phyloP scores from a whole-genome alignment of 1,139 yeast genomes.

The Sugiyamaella grinbergsii region DNA sequence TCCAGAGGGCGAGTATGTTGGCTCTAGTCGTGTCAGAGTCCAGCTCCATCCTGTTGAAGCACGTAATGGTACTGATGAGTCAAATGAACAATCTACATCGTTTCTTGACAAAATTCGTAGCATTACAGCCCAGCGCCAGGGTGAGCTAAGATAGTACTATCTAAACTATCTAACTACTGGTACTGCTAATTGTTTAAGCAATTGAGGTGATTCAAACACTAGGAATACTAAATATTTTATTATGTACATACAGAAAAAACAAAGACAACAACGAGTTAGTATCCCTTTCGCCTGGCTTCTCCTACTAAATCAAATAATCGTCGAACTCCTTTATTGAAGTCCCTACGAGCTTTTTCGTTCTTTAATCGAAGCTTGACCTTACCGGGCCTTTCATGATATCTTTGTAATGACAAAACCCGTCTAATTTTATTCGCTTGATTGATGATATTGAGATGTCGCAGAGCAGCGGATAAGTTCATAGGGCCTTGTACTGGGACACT shows the following conservation, averaged over 20 bases:
- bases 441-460: constrained; percentile 35
- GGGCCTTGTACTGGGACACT: constrained; percentile 31
- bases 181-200: too few relatives aligned
- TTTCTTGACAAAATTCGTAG: constrained; percentile 34
- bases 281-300: constrained; percentile 44
- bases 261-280: constrained; percentile 27
- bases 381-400: constrained; percentile 43
- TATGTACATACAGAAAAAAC: constrained; percentile 11
- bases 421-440: constrained; percentile 39
- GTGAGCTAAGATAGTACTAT: not conserved
- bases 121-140: constrained; percentile 25
- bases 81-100: constrained; percentile 20
- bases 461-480: constrained; percentile 33
- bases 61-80: constrained; percentile 11
- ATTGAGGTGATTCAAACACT: too few relatives aligned
- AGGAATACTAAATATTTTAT: constrained; percentile 1
- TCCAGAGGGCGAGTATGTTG: constrained; percentile 33
- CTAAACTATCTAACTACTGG: too few relatives aligned
- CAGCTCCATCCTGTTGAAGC: constrained; percentile 24
- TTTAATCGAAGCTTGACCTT: constrained; percentile 40
- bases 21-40: constrained; percentile 31
- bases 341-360: constrained; percentile 40
- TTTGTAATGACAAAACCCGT: constrained; percentile 36
- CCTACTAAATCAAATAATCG: constrained; percentile 42
- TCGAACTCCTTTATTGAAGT: constrained; percentile 42